Evolutionary conservation across 768 basidiomycete genomes (phyloP), one percentile per base, ranked within the genome.

Genomic region (Pholiota conissans): DNA sequence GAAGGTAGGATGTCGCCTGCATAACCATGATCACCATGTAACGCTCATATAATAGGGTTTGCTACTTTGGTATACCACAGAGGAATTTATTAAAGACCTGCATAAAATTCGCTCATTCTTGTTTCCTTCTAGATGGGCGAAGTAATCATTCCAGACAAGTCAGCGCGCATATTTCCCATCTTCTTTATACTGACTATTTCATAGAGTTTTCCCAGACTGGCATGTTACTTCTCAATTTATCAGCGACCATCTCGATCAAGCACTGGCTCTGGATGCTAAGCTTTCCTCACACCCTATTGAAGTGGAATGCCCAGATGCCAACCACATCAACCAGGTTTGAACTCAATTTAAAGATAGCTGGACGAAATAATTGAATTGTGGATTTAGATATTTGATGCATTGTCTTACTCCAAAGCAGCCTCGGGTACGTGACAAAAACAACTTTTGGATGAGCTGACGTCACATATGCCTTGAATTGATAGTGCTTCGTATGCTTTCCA

Each of bases 401-500:
- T 97, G 51, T 92, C 89, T 2, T 96, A 95, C 71, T 86, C 89
- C 39, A 95, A 92, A 72, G 89, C 88, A 52, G 89, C 85, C 13
- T 89, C 89, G 26, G 85, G 89, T 89, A 62, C 30, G 76, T 64
- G n/a, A n/a, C n/a, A n/a, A n/a, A n/a, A n/a, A n/a, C n/a, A n/a
- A n/a, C n/a, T n/a, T n/a, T n/a, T n/a, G n/a, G n/a, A n/a, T n/a
- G n/a, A n/a, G n/a, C n/a, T n/a, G n/a, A n/a, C n/a, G n/a, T n/a
- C n/a, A n/a, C n/a, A n/a, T n/a, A n/a, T n/a, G n/a, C n/a, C n/a
- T n/a, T n/a, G n/a, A n/a, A n/a, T n/a, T n/a, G 34, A 3, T 67
- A 82, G 95, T 97, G n/a, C 83, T 98, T 47, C 90, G 93, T 66
- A 98, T 98, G 95, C 77, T 98, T 55, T 85, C 87, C 20, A 84